Evolutionary conservation across 2,329 filamentous ascomycete species (phyloP).

Genomic region (Epicoccum sorghinum): DNA sequence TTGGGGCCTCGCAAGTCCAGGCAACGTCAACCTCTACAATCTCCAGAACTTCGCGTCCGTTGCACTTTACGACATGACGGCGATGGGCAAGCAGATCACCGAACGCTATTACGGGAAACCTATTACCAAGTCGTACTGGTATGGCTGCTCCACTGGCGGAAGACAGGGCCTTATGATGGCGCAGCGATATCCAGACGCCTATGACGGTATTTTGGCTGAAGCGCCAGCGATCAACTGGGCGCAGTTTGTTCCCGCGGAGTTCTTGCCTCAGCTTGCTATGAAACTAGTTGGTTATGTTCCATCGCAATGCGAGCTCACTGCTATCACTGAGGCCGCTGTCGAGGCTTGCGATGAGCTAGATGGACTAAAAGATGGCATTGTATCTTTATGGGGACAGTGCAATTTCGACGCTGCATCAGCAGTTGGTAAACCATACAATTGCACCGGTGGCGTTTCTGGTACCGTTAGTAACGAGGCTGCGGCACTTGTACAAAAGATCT

Average conservation of each 20-base stretch:
- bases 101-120: slow-evolving; percentile 37
- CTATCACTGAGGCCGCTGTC: slow-evolving; percentile 15
- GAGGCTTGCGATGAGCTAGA: slow-evolving; percentile 27
- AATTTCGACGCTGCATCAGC: slow-evolving; percentile 10
- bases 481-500: slow-evolving; percentile 18
- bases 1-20: slow-evolving; percentile 17
- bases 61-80: slow-evolving; percentile 35
- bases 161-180: slow-evolving; percentile 37
- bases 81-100: slow-evolving; percentile 19
- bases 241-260: slow-evolving; percentile 24
- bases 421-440: slow-evolving; percentile 16
- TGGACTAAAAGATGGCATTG: slow-evolving; percentile 36
- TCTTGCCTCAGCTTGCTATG: slow-evolving; percentile 37
- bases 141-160: slow-evolving; percentile 41
- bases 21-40: slow-evolving; percentile 24
- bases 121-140: slow-evolving; percentile 41
- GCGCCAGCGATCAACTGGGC: slow-evolving; percentile 49
- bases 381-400: slow-evolving; percentile 32
- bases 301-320: slow-evolving; percentile 17
- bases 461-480: slow-evolving; percentile 18
- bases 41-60: slow-evolving; percentile 42
- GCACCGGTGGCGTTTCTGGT: neutral
- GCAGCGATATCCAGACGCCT: slow-evolving; percentile 35
- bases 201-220: slow-evolving; percentile 49
- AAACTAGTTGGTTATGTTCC: slow-evolving; percentile 25